A percentile compares a stretch with the other conserved stretches of the same genome.
phyloP scores from a whole-genome alignment of 257 asterid species.

The Primulina eburnea region DNA sequence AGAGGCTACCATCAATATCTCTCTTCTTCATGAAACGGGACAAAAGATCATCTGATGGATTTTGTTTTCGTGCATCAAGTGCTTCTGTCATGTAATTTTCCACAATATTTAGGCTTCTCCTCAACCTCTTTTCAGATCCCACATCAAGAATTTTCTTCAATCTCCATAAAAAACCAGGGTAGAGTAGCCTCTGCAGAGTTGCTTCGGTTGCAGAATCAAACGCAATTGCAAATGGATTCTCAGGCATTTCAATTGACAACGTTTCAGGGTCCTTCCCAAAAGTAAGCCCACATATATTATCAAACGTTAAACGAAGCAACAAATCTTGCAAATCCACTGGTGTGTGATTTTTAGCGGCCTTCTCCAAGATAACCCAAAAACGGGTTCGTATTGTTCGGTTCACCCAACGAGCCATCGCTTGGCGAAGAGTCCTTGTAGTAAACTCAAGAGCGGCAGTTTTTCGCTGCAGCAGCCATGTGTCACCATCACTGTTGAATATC shows the following conservation, averaged over 20 bases:
- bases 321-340: constrained; percentile 71
- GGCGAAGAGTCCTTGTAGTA: constrained; percentile 85
- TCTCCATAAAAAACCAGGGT: constrained; percentile 74
- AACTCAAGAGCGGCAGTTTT: constrained; percentile 88
- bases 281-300: constrained; percentile 78
- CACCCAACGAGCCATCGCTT: constrained; percentile 93
- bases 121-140: constrained; percentile 56
- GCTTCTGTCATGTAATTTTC: constrained; percentile 81
- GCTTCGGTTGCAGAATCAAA: constrained; percentile 90
- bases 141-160: constrained; percentile 50
- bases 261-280: constrained; percentile 88
- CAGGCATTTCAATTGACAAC: constrained; percentile 66
- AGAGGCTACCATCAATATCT: constrained; percentile 52
- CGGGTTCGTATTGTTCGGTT: constrained; percentile 77
- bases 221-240: constrained; percentile 64
- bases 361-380: constrained; percentile 62
- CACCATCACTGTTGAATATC: constrained; percentile 83
- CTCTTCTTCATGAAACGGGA: constrained; percentile 75
- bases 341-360: constrained; percentile 44
- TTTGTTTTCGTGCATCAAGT: constrained; percentile 55
- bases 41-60: constrained; percentile 66
- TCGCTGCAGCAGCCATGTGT: constrained; percentile 77
- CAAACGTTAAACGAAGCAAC: constrained; percentile 66
- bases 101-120: constrained; percentile 49
- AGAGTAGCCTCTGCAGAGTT: constrained; percentile 61